Base-by-base conservation (phyloP, 768 basidiomycete species). In the Podaxis sp. region DNA sequence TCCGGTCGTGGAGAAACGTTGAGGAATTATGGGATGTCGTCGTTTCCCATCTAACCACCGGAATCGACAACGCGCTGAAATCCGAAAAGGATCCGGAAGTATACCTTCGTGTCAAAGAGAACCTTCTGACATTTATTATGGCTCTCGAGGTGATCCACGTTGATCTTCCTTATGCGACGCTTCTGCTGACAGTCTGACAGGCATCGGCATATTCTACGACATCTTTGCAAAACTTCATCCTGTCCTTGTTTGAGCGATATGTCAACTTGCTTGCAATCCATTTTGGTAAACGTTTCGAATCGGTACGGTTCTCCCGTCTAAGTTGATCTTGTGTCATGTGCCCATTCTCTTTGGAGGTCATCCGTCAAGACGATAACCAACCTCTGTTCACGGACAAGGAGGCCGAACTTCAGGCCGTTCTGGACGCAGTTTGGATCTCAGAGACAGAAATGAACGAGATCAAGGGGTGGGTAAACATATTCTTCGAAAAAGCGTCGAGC, bases 21-120 rank as follows among this genome's bases (percentile, higher is more conserved):
- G 95, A 99, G 66, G 95, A 96, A 61, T 84, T 99, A 10, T 99
- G 96, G 96, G 93, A 96, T 65, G 87, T 86, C 12, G 84, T 98
- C 60, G 84, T 95, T 57, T 73, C 80, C 12, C 84, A 90, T 28
- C 80, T 99, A 11, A 86, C 89, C 2, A 82, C 82, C 28, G 87
- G 87, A 1, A 87, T 99, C 20, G 86, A 90, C 37, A 77, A 79
- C n/a, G 86, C 90, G 1, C 77, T 99, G 56, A 81, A 80, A 57
- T 82, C 78, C 10, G 93, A 95, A 71, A 86, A 79, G 48, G 91
- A 96, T 67, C 87, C 91, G 0, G 94, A 95, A 56, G 81, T 84
- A 13, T 96, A 93, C 70, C 75, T 97, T 54, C 82, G 80, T 20
- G 91, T 88, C 36, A 98, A 98, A 75, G 93, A 93, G 72, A 86